Evolutionary conservation across 108 stramenopile species (phyloP).

Genomic region (Ochromonas danica): DNA sequence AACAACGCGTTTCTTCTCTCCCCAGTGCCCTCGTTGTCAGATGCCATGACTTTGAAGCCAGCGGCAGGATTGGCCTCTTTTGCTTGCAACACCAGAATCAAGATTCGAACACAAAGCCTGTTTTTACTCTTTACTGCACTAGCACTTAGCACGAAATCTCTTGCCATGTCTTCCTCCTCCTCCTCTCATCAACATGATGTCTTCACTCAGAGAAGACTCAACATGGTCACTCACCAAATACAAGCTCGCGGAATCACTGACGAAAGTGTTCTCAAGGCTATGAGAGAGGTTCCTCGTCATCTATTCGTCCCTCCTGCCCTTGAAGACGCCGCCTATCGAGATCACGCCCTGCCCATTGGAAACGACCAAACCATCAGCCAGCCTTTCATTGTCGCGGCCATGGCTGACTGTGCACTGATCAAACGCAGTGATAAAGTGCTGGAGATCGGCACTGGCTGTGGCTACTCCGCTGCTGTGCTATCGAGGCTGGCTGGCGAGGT

Average conservation of each 20-base stretch:
- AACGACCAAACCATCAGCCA: conserved; percentile 20
- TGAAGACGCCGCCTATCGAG: neutral
- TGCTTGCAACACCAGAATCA: too few relatives aligned
- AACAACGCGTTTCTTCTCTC: too few relatives aligned
- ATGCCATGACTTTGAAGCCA: too few relatives aligned
- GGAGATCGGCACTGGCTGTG: conserved; percentile 19
- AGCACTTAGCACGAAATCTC: too few relatives aligned
- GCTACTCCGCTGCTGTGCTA: neutral
- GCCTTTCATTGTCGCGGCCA: neutral
- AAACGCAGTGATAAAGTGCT: neutral
- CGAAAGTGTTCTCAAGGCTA: neutral
- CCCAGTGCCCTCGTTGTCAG: too few relatives aligned
- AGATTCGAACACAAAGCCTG: too few relatives aligned
- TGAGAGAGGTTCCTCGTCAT: neutral
- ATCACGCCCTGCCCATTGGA: conserved; percentile 3
- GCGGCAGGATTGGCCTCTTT: too few relatives aligned
- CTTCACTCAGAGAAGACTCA: too few relatives aligned
- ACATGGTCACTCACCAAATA: too few relatives aligned
- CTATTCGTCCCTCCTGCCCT: neutral
- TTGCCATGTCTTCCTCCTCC: too few relatives aligned
- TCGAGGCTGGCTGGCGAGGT: neutral
- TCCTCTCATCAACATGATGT: too few relatives aligned
- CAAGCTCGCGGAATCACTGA: neutral
- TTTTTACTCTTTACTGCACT: too few relatives aligned
- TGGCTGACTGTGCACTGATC: neutral